These are phyloP conservation scores for Amphibolis antarctica DNA, from an alignment of 106 monocot genomes.

Conservation along the genomic window DNA sequence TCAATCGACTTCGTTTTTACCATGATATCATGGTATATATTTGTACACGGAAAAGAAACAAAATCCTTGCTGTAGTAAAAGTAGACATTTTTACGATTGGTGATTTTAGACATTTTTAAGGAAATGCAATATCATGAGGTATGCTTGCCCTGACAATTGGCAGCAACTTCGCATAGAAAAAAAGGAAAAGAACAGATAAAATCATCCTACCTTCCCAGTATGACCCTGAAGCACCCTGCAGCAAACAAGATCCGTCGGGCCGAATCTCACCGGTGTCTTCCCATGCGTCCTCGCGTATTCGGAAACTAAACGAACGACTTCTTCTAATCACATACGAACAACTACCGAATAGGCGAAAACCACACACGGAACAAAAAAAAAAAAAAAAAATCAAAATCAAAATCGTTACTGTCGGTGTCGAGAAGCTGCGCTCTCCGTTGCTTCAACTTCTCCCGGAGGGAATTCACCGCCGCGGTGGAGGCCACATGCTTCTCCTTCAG, in stretches of 20 bases:
- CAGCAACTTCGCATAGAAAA: neutral
- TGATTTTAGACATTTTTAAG: too few species aligned
- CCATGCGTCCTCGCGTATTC: constrained; percentile 52
- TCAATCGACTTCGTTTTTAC: too few species aligned
- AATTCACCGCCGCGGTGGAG: constrained; percentile 49
- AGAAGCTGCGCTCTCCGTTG: constrained; percentile 50
- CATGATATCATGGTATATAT: too few species aligned
- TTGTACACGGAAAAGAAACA: too few species aligned
- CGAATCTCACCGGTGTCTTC: constrained; percentile 47
- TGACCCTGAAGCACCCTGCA: constrained; percentile 79
- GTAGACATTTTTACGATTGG: too few species aligned
- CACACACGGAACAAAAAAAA: neutral
- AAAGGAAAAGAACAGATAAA: neutral
- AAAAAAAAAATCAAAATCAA: neutral
- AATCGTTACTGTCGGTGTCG: constrained; percentile 51
- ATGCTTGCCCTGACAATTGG: too few species aligned
- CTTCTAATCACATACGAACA: neutral
- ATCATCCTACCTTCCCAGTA: constrained; percentile 51
- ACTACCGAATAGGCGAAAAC: neutral
- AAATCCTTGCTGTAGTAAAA: too few species aligned
- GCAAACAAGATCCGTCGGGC: constrained; percentile 76
- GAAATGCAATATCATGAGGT: too few species aligned
- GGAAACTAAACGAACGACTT: constrained; percentile 29
- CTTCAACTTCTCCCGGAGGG: constrained; percentile 49
- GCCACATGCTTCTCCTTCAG: constrained; percentile 65